A percentile compares a stretch with the other conserved stretches of the same genome.
phyloP scores from a whole-genome alignment of 306 rosid genomes.

The Ormosia semicastrata region DNA sequence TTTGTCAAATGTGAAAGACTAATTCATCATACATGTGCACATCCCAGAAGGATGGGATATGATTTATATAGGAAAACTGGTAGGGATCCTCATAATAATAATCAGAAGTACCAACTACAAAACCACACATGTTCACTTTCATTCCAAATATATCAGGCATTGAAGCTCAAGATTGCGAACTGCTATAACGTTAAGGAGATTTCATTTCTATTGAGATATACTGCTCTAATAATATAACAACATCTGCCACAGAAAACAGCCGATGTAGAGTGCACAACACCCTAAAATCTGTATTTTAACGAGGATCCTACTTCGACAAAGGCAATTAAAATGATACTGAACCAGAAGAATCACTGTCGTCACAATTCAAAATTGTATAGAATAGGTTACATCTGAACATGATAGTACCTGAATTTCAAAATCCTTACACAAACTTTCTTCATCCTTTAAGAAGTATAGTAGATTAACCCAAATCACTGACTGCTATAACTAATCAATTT shows the following conservation, averaged over 20 bases:
- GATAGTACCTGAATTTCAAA: constrained; percentile 52
- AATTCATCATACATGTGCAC: background rate
- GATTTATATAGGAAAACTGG: background rate
- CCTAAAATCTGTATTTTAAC: constrained; percentile 13
- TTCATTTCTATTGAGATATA: background rate
- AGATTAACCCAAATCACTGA: constrained; percentile 24
- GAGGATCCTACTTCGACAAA: constrained; percentile 10
- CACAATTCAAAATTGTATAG: constrained; percentile 80
- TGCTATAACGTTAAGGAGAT: constrained; percentile 4
- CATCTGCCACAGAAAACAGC: background rate
- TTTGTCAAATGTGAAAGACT: background rate
- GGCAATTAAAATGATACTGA: constrained; percentile 43
- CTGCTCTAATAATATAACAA: background rate
- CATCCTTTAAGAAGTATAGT: constrained; percentile 34
- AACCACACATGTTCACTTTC: background rate
- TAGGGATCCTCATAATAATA: background rate
- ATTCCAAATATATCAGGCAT: background rate
- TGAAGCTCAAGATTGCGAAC: background rate
- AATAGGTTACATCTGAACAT: constrained; percentile 62
- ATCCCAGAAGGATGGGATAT: background rate
- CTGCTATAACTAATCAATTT: constrained; percentile 63
- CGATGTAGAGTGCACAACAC: background rate
- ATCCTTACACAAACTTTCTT: constrained; percentile 55
- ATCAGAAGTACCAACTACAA: background rate
- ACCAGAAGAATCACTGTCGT: constrained; percentile 52